Base-by-base conservation (phyloP, 2,329 filamentous ascomycete genomes). In the Periconia digitata region DNA sequence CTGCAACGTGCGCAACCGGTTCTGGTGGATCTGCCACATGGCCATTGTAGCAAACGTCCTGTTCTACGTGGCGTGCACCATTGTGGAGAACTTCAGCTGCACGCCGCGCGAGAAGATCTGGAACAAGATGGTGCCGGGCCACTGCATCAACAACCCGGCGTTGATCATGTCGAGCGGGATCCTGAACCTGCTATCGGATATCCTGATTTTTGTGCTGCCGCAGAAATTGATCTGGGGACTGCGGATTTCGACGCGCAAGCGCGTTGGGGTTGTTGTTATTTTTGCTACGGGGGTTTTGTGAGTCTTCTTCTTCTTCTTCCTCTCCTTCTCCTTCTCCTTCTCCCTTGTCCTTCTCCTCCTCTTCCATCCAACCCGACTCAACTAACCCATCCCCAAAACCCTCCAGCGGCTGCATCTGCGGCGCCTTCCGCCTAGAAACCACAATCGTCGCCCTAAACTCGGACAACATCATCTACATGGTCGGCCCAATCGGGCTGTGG, bases 51-150 rank as follows among this genome's bases (percentile, higher is more conserved):
- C 72, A 6, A 72, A 76, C 44, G 52, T 55, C 37, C 40, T 62
- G 2, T 57, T 67, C 52, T 56, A 66, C 37, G 32, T 70, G 15
- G 51, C 54, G 21, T 63, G 55, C 49, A 56, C 71, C 6, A 49
- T 72, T 23, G 44, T 67, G 3, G 54, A 73, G 40, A 72, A 72
- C 47, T 47, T 70, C 36, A 57, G 66, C 41, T 74, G 72, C 53
- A 58, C 47, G 4, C 71, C 69, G 7, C 62, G 69, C 49, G 43
- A 56, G 35, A 66, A 64, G 13, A 70, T 67, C 41, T 73, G 66
- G 67, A 58, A 72, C 17, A 63, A 69, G 44, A 58, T 57, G 10
- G 35, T 44, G 13, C 62, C 57, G 2, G 58, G 58, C 16, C 64
- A 67, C 46, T 74, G 71, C 49, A 66, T 62, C 46, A 50, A 61